phyloP scores from a whole-genome alignment of 495 filamentous ascomycete species.

The Acidomyces sp. region DNA sequence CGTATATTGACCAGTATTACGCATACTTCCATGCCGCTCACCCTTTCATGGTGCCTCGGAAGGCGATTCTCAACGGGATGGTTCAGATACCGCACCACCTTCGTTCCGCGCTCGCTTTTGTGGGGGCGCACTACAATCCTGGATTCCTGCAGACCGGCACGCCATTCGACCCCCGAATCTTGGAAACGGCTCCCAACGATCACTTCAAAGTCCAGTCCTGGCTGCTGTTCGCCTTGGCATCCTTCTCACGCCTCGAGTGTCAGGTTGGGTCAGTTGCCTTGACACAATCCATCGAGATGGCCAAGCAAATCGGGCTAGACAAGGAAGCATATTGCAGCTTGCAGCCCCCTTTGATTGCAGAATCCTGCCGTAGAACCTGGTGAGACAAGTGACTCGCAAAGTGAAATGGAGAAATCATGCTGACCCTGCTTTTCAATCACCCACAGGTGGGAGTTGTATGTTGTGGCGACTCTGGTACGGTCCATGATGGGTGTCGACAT shows the following conservation, averaged over 20 bases:
- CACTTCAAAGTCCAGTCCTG: not conserved
- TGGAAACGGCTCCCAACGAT: not conserved
- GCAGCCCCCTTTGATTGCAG: not conserved
- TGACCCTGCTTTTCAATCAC: no score
- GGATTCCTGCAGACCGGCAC: not conserved
- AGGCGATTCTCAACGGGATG: not conserved
- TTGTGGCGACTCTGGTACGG: not conserved
- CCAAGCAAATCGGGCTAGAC: not conserved
- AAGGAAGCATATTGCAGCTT: not conserved
- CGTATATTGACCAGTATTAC: not conserved
- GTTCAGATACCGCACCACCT: not conserved
- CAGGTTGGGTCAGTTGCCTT: not conserved
- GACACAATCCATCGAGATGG: not conserved
- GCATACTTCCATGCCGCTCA: not conserved
- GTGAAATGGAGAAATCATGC: no score
- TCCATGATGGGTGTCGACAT: not conserved
- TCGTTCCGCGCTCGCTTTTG: not conserved
- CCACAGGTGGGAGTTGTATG: not conserved
- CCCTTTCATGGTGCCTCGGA: not conserved
- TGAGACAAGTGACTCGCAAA: no score
- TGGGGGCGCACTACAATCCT: not conserved
- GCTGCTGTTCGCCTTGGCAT: not conserved
- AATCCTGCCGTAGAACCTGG: not conserved
- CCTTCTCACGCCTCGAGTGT: not conserved
- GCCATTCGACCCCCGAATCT: not conserved